A percentile compares a stretch with the other conserved stretches of the same genome.
These are phyloP conservation scores for Phlebopus sp. DNA, from an alignment of 1,284 basidiomycete genomes.

Conservation along the genomic window DNA sequence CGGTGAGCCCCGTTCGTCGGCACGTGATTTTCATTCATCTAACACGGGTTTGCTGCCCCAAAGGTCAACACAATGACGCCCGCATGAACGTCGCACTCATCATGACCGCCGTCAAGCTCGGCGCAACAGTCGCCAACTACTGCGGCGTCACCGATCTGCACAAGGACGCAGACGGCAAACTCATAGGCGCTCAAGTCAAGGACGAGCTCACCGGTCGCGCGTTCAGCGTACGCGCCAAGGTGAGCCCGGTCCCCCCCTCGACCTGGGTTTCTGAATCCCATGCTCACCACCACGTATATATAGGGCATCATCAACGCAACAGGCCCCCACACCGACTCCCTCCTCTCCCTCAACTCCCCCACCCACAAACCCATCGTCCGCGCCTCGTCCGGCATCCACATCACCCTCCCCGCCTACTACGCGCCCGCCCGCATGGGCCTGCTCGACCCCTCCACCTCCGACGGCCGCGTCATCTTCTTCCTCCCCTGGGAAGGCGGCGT, in stretches of 20 bases:
- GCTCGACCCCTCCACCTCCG: conserved; percentile 92
- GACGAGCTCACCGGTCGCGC: conserved; percentile 85
- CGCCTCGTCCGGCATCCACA: conserved; percentile 91
- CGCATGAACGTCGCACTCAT: conserved; percentile 96
- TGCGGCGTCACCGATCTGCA: conserved; percentile 81
- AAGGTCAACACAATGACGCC: conserved; percentile 96
- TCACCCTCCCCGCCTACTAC: conserved; percentile 97
- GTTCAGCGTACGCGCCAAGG: conserved; percentile 83
- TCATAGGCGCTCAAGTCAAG: conserved; percentile 74
- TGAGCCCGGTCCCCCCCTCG: conserved; percentile 27
- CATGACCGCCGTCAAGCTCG: conserved; percentile 93
- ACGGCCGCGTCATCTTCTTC: conserved; percentile 98
- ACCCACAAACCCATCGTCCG: conserved; percentile 85
- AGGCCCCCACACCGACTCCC: conserved; percentile 88
- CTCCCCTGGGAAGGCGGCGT: conserved; percentile 98
- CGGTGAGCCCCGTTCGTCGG: conserved; percentile 51
- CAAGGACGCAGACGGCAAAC: conserved; percentile 66
- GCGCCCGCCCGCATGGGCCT: conserved; percentile 94
- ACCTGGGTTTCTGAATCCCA: not conserved
- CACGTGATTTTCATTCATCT: not conserved
- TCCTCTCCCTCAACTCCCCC: conserved; percentile 87
- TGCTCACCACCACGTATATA: not conserved
- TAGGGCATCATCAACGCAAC: conserved; percentile 95
- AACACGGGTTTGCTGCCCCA: not conserved
- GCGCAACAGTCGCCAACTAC: conserved; percentile 89